Base-by-base conservation (phyloP, 352 stramenopile species). In the Phytophthora pseudosyringae region DNA sequence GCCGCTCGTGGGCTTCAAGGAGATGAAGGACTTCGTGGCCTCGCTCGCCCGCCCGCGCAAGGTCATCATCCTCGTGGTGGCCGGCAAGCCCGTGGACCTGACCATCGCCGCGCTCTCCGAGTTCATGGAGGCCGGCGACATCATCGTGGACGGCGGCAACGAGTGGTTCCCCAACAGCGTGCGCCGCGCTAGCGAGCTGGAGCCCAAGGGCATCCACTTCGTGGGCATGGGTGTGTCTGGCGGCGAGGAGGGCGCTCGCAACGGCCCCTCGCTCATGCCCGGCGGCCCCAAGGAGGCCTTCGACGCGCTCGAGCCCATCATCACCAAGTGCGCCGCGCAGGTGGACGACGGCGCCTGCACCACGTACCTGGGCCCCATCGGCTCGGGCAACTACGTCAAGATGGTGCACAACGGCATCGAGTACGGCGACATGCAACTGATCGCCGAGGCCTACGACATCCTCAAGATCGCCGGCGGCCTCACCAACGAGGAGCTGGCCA, bases 371-470 rank as follows among this genome's bases (percentile, higher is more conserved):
- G 98, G 98, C 35, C 90, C 89, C 15, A 91, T 98, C 35, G 98
- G 98, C 66, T 90, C 90, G 31, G 98, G 98, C 57, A 99, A 99
- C 85, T 99, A 99, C 81, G 97, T 99, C 50, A 99, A 99, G 87
- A 99, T 99, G 97, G 97, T 99, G 59, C 98, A 99, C 91, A 99
- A 99, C 86, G 98, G 98, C 61, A 99, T 99, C 70, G 98, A 99
- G 78, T 99, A 99, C 82, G 97, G 97, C 51, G 97, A 99, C 78
- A 99, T 99, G 97, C 97, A 99, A 82, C 81, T 99, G 18, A 99
- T 99, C 75, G 92, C 89, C 36, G 98, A 99, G 82, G 94, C 96
- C 13, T 99, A 99, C 75, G 96, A 99, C 74, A 92, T 99, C 57
- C 76, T 99, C 52, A 98, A 98, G 85, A 90, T 92, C 66, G 87